Base-by-base conservation (phyloP, 345 rosid species). In the Jatropha curcas region DNA sequence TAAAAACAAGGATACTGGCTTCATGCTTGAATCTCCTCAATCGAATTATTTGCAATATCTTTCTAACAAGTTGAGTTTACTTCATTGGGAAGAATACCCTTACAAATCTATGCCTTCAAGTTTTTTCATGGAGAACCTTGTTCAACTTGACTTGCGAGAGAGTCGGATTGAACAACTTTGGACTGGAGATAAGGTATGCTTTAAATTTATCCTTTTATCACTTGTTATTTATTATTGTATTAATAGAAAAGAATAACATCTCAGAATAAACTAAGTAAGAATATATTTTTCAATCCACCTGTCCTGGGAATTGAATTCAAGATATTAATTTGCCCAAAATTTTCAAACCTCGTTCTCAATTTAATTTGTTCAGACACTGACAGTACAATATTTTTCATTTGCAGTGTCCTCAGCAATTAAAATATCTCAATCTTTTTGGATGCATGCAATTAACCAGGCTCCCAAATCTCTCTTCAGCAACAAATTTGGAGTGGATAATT, bases 51-150 rank as follows among this genome's bases (percentile, higher is more conserved):
- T 31, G 1, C 17, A 19, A 0, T 4, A 19, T 60, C 64, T 60
- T 60, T 41, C 64, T 17, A 60, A 33, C 34, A 60, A 14, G 24
- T 30, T 60, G 27, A 60, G 64, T 60, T 20, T 60, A 17, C 39
- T 60, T 7, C 22, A 61, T 20, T 61, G 65, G 65, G 45, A 61
- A 33, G 43, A 61, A 61, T 61, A 61, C 33, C 65, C 65, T 35
- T 33, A 14, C 65, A 33, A 14, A 7, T 61, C 45, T 61, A 20
- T 61, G 41, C 65, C 65, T 0, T 35, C 46, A 0, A 61, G 17
- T 14, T 61, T 61, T 61, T 61, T 20, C 27, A 61, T 61, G 65
- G 65, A 61, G 4, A 61, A 31, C 45, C 45, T 61, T 34, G 65
- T 61, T 34, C 14, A 61, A 4, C 65, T 61, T 35, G 33, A 20